Percentiles rank a stretch among this genome's conserved stretches.
Evolutionary conservation across 352 stramenopile genomes (phyloP).

Genomic region (Phytophthora pseudosyringae): DNA sequence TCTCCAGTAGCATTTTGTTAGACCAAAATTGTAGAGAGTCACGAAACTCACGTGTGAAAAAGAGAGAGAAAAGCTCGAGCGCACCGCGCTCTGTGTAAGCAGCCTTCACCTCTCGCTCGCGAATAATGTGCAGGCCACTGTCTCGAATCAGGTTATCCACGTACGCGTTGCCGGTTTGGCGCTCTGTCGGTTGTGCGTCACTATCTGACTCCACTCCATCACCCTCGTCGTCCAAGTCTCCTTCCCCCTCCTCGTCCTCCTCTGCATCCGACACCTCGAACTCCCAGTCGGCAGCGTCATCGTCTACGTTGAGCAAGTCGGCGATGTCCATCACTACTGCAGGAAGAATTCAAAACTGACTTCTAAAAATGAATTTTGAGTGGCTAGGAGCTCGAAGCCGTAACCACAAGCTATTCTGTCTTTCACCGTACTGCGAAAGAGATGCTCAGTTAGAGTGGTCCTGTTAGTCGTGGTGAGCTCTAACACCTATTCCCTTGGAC

Average conservation of each 20-base stretch:
- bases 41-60: neutral
- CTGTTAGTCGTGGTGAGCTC: slow-evolving; percentile 3
- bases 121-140: slow-evolving; percentile 15
- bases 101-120: neutral
- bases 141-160: slow-evolving; percentile 1
- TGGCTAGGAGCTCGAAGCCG: neutral
- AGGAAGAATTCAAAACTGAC: slow-evolving; percentile 5
- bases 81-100: slow-evolving; percentile 9
- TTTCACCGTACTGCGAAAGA: neutral
- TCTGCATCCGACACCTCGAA: slow-evolving; percentile 3
- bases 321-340: slow-evolving; percentile 10
- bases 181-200: neutral
- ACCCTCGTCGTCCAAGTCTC: neutral
- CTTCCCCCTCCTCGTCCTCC: neutral
- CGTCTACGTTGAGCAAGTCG: neutral
- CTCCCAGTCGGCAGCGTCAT: neutral
- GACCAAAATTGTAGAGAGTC: too few species aligned
- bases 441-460: slow-evolving; percentile 5
- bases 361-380: neutral
- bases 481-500: neutral
- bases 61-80: slow-evolving; percentile 13
- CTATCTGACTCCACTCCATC: neutral
- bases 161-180: slow-evolving; percentile 6
- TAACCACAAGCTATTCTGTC: slow-evolving; percentile 9
- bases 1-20: too few species aligned